These are phyloP conservation scores for Ophiostoma triangulosporum DNA, from an alignment of 2,329 filamentous ascomycete species.

Conservation along the genomic window DNA sequence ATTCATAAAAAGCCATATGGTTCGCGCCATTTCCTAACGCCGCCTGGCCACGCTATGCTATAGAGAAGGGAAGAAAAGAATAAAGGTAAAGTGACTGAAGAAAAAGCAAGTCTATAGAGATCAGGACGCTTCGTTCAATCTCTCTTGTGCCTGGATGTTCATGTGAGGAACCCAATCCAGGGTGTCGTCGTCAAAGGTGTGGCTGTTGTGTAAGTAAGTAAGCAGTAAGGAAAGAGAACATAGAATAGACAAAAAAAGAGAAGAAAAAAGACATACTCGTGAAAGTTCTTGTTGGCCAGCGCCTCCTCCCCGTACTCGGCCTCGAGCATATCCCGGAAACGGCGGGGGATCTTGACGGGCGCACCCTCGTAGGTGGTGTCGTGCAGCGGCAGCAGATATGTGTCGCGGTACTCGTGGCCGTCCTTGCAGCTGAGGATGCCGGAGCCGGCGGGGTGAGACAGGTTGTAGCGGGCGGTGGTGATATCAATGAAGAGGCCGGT, in stretches of 20 bases:
- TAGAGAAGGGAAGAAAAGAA: not conserved
- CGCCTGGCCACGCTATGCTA: not conserved
- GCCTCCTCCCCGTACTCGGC: constrained; percentile 43
- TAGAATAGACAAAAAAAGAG: not conserved
- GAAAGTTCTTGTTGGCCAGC: constrained; percentile 35
- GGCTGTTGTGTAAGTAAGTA: constrained; percentile 3
- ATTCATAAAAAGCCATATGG: not conserved
- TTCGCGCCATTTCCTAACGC: not conserved
- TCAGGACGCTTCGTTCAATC: not conserved
- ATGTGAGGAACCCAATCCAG: constrained; percentile 15
- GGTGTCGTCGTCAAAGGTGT: constrained; percentile 12
- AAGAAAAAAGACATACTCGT: constrained; percentile 29
- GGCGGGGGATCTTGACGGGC: constrained; percentile 50
- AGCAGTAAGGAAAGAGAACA: not conserved
- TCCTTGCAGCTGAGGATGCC: constrained; percentile 38
- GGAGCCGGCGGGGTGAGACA: constrained; percentile 27
- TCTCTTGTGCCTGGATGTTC: not conserved
- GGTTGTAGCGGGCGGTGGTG: constrained; percentile 34
- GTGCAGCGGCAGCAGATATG: constrained; percentile 54
- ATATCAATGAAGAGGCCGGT: constrained; percentile 38
- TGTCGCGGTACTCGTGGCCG: constrained; percentile 37
- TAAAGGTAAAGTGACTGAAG: not conserved
- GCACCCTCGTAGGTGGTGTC: constrained; percentile 56
- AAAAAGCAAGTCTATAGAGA: not conserved
- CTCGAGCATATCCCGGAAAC: constrained; percentile 43